Evolutionary conservation across 106 monocot species (phyloP).

Genomic region (Allium cepa): DNA sequence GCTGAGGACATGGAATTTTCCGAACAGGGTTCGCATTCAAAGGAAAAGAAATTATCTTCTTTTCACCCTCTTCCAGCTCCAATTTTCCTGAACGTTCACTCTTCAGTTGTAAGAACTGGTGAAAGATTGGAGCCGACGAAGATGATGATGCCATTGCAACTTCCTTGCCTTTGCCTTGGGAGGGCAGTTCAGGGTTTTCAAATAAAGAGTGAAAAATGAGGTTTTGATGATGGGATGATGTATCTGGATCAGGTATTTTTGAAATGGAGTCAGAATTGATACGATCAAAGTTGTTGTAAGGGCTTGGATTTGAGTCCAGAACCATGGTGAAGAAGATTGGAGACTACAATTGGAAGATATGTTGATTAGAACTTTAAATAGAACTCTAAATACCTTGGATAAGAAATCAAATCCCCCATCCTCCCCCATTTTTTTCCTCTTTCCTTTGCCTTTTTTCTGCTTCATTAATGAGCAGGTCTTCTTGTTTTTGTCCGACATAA

Average conservation of each 20-base stretch:
- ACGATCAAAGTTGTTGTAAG: not conserved
- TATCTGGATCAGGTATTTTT: not conserved
- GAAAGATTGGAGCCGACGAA: conserved; percentile 10
- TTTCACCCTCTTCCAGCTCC: conserved; percentile 14
- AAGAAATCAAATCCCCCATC: too few relatives aligned
- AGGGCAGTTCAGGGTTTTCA: conserved; percentile 43
- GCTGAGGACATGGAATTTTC: conserved; percentile 34
- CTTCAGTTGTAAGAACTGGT: conserved; percentile 24
- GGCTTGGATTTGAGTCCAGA: not conserved
- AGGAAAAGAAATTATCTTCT: conserved; percentile 37
- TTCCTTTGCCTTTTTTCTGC: too few relatives aligned
- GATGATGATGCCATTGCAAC: conserved; percentile 1
- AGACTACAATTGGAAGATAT: not conserved
- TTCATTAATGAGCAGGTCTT: too few relatives aligned
- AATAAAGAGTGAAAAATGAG: conserved; percentile 92
- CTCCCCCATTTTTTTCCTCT: too few relatives aligned
- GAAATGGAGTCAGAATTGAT: conserved; percentile 5
- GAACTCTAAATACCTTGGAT: too few relatives aligned
- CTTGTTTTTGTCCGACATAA: too few relatives aligned
- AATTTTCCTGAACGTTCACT: conserved; percentile 1
- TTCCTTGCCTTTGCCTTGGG: conserved; percentile 49
- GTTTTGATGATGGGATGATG: conserved; percentile 37
- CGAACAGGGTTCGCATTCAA: conserved; percentile 32
- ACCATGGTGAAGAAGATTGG: conserved; percentile 4
- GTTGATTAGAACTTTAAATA: not conserved